Evolutionary conservation across 2,329 filamentous ascomycete species (phyloP).

Genomic region (Colletotrichum sp.): DNA sequence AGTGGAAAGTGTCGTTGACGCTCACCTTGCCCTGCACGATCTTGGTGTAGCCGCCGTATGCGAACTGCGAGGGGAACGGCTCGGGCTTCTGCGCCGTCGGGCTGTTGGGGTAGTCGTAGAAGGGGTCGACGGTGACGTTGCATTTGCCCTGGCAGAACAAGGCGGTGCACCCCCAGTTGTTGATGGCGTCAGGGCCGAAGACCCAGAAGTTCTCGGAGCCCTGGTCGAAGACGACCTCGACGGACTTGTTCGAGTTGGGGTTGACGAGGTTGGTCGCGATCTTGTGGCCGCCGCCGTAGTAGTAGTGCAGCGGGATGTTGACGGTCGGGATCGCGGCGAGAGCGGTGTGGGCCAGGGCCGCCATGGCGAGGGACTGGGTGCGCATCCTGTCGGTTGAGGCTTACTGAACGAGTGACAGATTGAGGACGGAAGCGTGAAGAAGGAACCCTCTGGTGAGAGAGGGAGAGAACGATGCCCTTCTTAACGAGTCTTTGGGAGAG

Average conservation of each 20-base stretch:
- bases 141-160: constrained; percentile 14
- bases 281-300: constrained; percentile 16
- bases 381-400: not conserved
- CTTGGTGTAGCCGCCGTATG: constrained; percentile 13
- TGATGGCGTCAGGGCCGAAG: constrained; percentile 10
- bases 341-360: not conserved
- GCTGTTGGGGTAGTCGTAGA: constrained; percentile 11
- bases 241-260: not conserved
- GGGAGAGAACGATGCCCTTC: not conserved
- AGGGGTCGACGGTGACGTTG: constrained; percentile 10
- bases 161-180: constrained; percentile 10
- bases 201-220: constrained; percentile 18
- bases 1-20: constrained; percentile 12
- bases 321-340: constrained; percentile 2
- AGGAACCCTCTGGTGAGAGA: not conserved
- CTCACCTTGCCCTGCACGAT: not conserved
- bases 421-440: not conserved
- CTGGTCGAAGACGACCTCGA: constrained; percentile 16
- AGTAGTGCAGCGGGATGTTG: constrained; percentile 12
- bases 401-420: not conserved
- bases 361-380: not conserved
- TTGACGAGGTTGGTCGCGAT: constrained; percentile 9
- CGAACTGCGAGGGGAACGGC: not conserved
- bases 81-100: constrained; percentile 4
- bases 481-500: not conserved